Evolutionary conservation across 352 stramenopile genomes (phyloP).

Genomic region (Pythium scleroteichum): DNA sequence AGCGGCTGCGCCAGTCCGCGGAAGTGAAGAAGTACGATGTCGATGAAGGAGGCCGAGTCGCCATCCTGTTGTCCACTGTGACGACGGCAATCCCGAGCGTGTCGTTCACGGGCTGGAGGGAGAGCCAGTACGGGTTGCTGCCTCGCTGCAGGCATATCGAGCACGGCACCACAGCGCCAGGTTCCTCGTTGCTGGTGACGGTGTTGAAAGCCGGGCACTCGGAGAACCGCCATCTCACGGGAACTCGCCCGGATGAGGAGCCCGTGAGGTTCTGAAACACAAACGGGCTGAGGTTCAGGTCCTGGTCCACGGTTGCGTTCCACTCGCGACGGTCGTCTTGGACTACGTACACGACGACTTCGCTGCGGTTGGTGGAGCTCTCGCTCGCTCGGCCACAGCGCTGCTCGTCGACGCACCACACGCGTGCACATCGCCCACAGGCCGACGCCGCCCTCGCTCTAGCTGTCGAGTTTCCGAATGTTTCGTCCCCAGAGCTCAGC

Average conservation of each 20-base stretch:
- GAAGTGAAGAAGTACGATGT: conserved; percentile 16
- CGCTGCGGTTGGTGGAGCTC: background rate
- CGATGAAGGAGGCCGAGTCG: background rate
- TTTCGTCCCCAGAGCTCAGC: conserved; percentile 7
- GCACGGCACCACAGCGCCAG: background rate
- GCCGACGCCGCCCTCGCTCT: conserved; percentile 3
- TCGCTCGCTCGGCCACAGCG: conserved; percentile 8
- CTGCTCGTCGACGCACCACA: conserved; percentile 22
- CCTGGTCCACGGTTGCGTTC: conserved; percentile 1
- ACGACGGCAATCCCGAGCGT: conserved; percentile 27
- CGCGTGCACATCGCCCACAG: conserved; percentile 36
- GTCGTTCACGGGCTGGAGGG: conserved; percentile 36
- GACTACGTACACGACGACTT: conserved; percentile 33
- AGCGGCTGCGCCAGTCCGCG: background rate
- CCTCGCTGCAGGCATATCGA: conserved; percentile 29
- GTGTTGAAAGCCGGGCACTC: conserved; percentile 27
- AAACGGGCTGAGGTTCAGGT: conserved; percentile 32
- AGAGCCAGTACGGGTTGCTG: conserved; percentile 30
- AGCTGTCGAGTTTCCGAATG: background rate
- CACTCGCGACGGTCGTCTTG: conserved; percentile 32
- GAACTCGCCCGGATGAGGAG: conserved; percentile 15
- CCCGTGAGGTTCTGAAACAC: conserved; percentile 36
- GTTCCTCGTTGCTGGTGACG: no score
- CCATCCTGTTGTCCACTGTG: conserved; percentile 17
- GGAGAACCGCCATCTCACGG: conserved; percentile 32